phyloP scores from a whole-genome alignment of 2,329 filamentous ascomycete genomes.

The Paraphoma chrysanthemicola region DNA sequence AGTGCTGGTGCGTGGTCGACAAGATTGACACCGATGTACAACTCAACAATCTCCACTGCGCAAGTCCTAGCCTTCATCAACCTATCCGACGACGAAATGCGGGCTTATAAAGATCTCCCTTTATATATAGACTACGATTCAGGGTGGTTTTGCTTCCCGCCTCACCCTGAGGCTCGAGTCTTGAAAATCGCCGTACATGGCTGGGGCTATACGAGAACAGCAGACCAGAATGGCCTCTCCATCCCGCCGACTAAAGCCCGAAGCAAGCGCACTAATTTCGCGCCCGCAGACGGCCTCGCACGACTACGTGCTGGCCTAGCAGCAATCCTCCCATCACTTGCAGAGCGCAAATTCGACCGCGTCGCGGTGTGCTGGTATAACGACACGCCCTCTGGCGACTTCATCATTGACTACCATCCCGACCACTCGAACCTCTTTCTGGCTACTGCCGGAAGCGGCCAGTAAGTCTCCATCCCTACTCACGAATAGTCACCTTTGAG shows the following conservation, averaged over 20 bases:
- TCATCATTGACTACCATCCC: conserved; percentile 74
- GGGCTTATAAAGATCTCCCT: conserved; percentile 4
- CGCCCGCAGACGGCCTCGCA: conserved; percentile 18
- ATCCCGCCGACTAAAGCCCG: conserved; percentile 41
- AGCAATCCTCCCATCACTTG: conserved; percentile 47
- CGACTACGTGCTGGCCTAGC: conserved; percentile 8
- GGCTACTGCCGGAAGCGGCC: conserved; percentile 69
- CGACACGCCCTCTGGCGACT: conserved; percentile 75
- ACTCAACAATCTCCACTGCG: conserved; percentile 12
- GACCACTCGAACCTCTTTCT: conserved; percentile 65
- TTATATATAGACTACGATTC: conserved; percentile 33
- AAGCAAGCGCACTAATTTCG: conserved; percentile 44
- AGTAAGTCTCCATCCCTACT: conserved; percentile 38
- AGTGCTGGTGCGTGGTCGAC: conserved; percentile 38
- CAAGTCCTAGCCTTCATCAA: conserved; percentile 16
- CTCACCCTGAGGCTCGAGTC: conserved; percentile 56
- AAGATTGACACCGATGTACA: conserved; percentile 9
- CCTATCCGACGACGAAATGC: conserved; percentile 5
- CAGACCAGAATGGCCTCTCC: conserved; percentile 4
- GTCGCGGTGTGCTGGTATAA: conserved; percentile 79
- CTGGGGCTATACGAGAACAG: conserved; percentile 63
- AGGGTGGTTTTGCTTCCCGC: conserved; percentile 64
- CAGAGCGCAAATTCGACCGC: conserved; percentile 65
- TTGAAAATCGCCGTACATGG: conserved; percentile 75
- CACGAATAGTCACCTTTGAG: neutral